These are phyloP conservation scores for Cadophora sp. DNA, from an alignment of 2,329 filamentous ascomycete species.

Conservation along the genomic window DNA sequence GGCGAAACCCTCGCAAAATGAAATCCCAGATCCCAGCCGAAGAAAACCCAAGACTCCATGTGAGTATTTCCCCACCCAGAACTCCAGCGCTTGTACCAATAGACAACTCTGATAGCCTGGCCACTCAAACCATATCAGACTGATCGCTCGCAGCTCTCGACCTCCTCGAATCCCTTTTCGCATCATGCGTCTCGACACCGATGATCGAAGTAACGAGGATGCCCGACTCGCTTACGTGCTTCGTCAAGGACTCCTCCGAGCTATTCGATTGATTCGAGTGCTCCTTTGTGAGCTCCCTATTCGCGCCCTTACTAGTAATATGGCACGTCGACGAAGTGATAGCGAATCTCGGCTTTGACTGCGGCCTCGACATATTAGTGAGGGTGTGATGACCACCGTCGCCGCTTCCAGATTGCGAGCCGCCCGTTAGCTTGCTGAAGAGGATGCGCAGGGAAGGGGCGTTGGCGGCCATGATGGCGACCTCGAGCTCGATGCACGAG, in stretches of 20 bases:
- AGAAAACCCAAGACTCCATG: neutral
- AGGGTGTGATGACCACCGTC: constrained; percentile 1
- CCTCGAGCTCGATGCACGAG: constrained; percentile 43
- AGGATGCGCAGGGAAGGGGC: constrained; percentile 41
- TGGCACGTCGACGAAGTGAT: neutral
- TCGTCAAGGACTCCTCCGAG: constrained; percentile 13
- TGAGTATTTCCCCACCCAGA: neutral
- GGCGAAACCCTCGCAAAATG: neutral
- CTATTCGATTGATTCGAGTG: neutral
- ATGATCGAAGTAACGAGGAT: constrained; percentile 4
- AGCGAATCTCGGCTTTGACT: neutral
- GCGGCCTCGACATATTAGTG: constrained; percentile 4
- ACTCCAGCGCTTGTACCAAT: constrained; percentile 13
- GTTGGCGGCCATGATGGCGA: constrained; percentile 45
- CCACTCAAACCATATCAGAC: constrained; percentile 4
- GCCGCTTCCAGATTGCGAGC: neutral
- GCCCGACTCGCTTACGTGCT: constrained; percentile 8
- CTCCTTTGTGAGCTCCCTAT: neutral
- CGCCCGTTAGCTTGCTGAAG: neutral
- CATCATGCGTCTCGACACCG: constrained; percentile 12
- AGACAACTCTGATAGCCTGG: neutral
- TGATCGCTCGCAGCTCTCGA: neutral
- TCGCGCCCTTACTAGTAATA: constrained; percentile 12
- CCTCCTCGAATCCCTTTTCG: constrained; percentile 7
- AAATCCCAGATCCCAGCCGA: neutral